phyloP scores from a whole-genome alignment of 2,329 filamentous ascomycete species.

The Helotiales sp. region DNA sequence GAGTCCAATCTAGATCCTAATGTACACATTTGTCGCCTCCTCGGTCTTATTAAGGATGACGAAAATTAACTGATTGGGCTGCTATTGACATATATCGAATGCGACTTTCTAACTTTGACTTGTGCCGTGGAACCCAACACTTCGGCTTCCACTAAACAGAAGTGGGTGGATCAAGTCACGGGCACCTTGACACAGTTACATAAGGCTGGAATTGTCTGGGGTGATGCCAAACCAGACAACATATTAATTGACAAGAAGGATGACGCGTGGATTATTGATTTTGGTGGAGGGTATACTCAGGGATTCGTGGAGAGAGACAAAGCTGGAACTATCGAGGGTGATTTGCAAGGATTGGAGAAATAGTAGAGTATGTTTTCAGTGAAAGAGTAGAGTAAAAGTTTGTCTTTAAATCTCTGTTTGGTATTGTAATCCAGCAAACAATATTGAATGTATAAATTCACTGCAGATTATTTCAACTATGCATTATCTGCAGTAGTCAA shows the following conservation, averaged over 20 bases:
- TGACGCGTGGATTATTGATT: conserved; percentile 37
- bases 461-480: not conserved
- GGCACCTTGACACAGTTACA: conserved; percentile 26
- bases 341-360: conserved; percentile 30
- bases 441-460: not conserved
- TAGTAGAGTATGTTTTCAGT: conserved; percentile 5
- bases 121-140: conserved; percentile 25
- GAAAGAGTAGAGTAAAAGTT: not conserved
- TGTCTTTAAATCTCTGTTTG: not conserved
- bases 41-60: conserved; percentile 30
- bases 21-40: conserved; percentile 28
- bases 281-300: conserved; percentile 35
- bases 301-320: conserved; percentile 32
- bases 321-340: conserved; percentile 33
- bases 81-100: conserved; percentile 33
- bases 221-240: conserved; percentile 36
- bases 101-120: conserved; percentile 27
- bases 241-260: conserved; percentile 32
- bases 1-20: conserved; percentile 23
- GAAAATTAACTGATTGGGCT: conserved; percentile 27
- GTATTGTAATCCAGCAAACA: not conserved
- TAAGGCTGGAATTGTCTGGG: conserved; percentile 32
- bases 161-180: conserved; percentile 34
- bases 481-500: not conserved
- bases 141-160: conserved; percentile 23